Conservation (phyloP, 768 basidiomycete genomes). For the Lyophyllum semitale region DNA sequence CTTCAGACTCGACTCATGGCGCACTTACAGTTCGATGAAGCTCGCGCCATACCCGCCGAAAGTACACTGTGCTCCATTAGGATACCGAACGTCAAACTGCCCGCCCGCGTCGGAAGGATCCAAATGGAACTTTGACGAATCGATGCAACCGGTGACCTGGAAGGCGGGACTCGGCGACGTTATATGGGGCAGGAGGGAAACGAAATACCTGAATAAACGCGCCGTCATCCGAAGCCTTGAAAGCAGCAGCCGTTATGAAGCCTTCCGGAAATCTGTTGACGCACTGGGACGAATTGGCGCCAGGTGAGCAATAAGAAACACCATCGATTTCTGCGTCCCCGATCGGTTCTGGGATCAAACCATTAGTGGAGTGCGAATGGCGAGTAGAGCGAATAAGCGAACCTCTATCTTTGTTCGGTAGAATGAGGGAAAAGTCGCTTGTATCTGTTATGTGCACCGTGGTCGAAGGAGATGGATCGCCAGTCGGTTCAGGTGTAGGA, state of each 20-base stretch:
- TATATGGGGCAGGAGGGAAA: neutral
- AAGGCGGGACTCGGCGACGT: neutral
- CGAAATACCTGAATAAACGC: slow-evolving; percentile 19
- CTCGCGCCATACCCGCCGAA: slow-evolving; percentile 54
- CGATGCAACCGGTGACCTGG: slow-evolving; percentile 23
- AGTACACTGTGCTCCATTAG: slow-evolving; percentile 53
- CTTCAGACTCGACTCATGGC: neutral
- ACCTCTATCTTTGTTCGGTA: slow-evolving; percentile 15
- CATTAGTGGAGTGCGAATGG: neutral
- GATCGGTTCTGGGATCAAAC: slow-evolving; percentile 13
- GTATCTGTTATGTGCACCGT: slow-evolving; percentile 19
- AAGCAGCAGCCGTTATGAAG: slow-evolving; percentile 19
- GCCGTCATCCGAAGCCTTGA: slow-evolving; percentile 16
- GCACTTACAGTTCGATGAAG: slow-evolving; percentile 47
- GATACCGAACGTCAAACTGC: slow-evolving; percentile 52
- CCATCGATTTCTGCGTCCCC: slow-evolving; percentile 22
- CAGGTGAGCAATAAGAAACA: slow-evolving; percentile 15
- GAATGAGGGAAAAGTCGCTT: slow-evolving; percentile 19
- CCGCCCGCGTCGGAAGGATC: slow-evolving; percentile 41
- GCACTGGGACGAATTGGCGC: slow-evolving; percentile 4
- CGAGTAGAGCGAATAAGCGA: neutral
- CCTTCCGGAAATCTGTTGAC: slow-evolving; percentile 14
- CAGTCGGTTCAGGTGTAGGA: slow-evolving; percentile 22
- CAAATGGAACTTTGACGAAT: slow-evolving; percentile 16
- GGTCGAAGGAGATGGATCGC: slow-evolving; percentile 18